phyloP scores from a whole-genome alignment of 2,329 filamentous ascomycete species.

The Fusarium dlaminii region DNA sequence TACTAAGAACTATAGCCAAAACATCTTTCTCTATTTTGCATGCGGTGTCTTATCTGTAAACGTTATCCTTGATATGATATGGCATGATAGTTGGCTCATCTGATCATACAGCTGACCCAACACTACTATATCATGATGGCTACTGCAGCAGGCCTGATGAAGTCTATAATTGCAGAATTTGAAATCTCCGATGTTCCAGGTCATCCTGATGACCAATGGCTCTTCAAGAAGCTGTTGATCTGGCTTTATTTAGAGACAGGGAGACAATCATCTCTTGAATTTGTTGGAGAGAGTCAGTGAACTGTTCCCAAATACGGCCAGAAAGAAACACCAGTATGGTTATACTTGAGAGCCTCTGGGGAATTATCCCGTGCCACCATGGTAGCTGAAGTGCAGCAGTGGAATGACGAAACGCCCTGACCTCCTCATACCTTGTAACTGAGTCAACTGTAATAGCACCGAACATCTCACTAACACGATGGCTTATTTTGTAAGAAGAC shows the following conservation, averaged over 20 bases:
- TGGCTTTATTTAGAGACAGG: not conserved
- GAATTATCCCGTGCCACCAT: fast-evolving
- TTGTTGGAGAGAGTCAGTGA: fast-evolving
- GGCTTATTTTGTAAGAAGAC: not conserved
- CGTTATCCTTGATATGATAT: not conserved
- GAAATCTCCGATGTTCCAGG: fast-evolving
- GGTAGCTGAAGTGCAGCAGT: not conserved
- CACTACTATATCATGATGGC: not conserved
- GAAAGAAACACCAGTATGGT: not conserved
- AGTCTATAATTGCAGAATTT: not conserved
- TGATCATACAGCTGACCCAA: not conserved
- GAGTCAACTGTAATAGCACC: not conserved
- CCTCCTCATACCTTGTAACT: not conserved
- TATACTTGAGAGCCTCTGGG: not conserved
- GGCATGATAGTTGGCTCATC: not conserved
- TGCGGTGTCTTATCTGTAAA: not conserved
- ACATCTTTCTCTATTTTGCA: not conserved
- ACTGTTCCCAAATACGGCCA: fast-evolving
- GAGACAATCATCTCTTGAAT: not conserved
- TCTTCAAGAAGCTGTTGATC: too few relatives aligned
- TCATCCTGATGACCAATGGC: not conserved
- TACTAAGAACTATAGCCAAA: fast-evolving
- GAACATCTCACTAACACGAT: fast-evolving
- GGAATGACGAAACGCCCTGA: not conserved
- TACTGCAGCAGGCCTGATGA: not conserved